Evolutionary conservation across 306 rosid genomes (phyloP).

Genomic region (Alnus glutinosa): DNA sequence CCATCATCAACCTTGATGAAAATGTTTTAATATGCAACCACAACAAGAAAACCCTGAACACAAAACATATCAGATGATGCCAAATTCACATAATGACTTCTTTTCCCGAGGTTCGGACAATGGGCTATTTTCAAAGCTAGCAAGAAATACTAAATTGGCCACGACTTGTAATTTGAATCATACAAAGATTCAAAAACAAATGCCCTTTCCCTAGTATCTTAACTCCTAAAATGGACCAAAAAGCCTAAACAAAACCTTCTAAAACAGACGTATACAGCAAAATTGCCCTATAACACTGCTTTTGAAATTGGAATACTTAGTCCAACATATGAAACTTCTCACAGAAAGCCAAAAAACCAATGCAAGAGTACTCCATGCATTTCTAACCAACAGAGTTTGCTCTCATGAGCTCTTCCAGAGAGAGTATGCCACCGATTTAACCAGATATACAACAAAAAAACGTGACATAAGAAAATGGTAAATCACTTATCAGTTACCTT

Average conservation of each 20-base stretch:
- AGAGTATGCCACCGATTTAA: background rate
- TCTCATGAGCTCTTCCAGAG: background rate
- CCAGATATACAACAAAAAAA: slow-evolving; percentile 15
- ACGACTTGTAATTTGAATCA: background rate
- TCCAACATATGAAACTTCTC: background rate
- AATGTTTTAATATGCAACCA: background rate
- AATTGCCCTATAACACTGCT: background rate
- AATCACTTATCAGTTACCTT: slow-evolving; percentile 39
- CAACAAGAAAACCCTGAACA: background rate
- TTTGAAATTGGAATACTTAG: background rate
- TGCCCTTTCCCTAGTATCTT: background rate
- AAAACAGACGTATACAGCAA: background rate
- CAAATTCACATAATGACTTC: background rate
- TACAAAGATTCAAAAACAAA: background rate
- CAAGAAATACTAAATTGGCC: background rate
- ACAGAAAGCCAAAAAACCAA: no score
- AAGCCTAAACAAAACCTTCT: background rate
- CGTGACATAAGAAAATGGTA: slow-evolving; percentile 6
- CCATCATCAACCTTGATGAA: background rate
- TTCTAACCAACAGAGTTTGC: background rate
- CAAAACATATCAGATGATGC: background rate
- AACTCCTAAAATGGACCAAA: slow-evolving; percentile 3
- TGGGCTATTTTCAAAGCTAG: background rate
- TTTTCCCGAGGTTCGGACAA: background rate
- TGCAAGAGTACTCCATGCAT: background rate